A percentile compares a stretch with the other conserved stretches of the same genome.
phyloP scores from a whole-genome alignment of 371 early-diverging fungal species.

The Rhizopus arrhizus region DNA sequence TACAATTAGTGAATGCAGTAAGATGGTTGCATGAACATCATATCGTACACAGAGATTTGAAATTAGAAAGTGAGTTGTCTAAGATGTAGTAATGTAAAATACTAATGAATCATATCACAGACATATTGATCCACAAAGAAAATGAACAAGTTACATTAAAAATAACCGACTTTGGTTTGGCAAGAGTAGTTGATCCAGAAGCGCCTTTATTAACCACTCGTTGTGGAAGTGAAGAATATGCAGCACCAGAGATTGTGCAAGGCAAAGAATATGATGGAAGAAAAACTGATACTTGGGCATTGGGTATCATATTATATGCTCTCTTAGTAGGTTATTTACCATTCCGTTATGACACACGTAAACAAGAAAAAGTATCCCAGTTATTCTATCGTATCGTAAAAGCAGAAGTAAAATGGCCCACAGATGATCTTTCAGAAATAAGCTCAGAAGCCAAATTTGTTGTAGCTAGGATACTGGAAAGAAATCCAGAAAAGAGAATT shows the following conservation, averaged over 20 bases:
- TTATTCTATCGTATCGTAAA: slow-evolving; percentile 51
- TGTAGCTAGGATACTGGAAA: slow-evolving; percentile 40
- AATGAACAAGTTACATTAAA: slow-evolving; percentile 50
- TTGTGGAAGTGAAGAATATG: slow-evolving; percentile 80
- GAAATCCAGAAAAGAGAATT: slow-evolving; percentile 45
- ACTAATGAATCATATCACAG: slow-evolving; percentile 12
- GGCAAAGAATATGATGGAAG: slow-evolving; percentile 66
- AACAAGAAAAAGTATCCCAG: slow-evolving; percentile 47
- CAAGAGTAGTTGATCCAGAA: slow-evolving; percentile 51
- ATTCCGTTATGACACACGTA: slow-evolving; percentile 50
- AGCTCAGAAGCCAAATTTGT: slow-evolving; percentile 40
- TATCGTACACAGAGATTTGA: slow-evolving; percentile 79
- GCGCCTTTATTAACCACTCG: slow-evolving; percentile 53
- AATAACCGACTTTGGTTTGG: slow-evolving; percentile 71
- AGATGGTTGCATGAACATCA: slow-evolving; percentile 72
- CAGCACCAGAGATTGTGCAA: slow-evolving; percentile 82
- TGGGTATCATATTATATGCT: slow-evolving; percentile 74
- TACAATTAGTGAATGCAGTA: slow-evolving; percentile 64
- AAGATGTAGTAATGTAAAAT: not conserved
- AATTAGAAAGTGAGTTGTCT: slow-evolving; percentile 68
- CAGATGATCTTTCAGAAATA: slow-evolving; percentile 21
- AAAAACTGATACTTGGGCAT: slow-evolving; percentile 71
- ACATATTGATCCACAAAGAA: slow-evolving; percentile 29
- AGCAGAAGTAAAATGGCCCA: slow-evolving; percentile 50
- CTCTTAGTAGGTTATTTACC: slow-evolving; percentile 60